Evolutionary conservation across 164 flowering plant genomes (phyloP), one percentile per base, ranked within the genome.

Genomic region (Vitis labrusca): DNA sequence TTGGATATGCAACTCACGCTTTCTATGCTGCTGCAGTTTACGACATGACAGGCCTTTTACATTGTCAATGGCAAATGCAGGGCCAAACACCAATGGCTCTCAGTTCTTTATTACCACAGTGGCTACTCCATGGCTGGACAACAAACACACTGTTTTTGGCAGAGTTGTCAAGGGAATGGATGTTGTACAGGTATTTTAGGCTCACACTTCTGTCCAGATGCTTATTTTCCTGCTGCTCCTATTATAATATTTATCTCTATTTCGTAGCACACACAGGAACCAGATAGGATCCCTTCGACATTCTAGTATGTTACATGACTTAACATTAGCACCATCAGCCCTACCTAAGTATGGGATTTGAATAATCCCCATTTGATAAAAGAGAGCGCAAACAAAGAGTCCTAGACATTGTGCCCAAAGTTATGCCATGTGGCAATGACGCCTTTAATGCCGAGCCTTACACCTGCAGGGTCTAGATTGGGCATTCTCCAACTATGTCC

Each of bases 61-160:
- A 5, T 69, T 93, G 23, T 96, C 99, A 23, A 96, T 96, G 99
- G 99, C 99, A 71, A 96, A 96, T 89, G 99, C 98, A 8, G 99
- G 99, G 47, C 91, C 92, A 54, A 89, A 88, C 77, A 88, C 99
- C 58, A 96, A 96, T 81, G 99, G 99, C 48, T 96, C 99, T 65
- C 98, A 93, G 83, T 96, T 96, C 72, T 96, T 93, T 73, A 85
- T 96, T 61, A 96, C 99, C 59, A 96, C 98, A 50, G 98, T 96
- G 53, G 99, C 99, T 50, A 93, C 99, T 10, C 97, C 98, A 47
- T 93, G 99, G 99, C 79, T 96, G 74, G 98, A 96, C 81, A 96
- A 88, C 74, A 93, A 90, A 84, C 99, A 96, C 71, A 96, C 98
- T 0, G 99, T 93, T 61, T 96, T 93, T 79, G 97, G 98, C 56